Evolutionary conservation across 192 early-diverging fungal species (phyloP).

Genomic region (Funneliformis mosseae): DNA sequence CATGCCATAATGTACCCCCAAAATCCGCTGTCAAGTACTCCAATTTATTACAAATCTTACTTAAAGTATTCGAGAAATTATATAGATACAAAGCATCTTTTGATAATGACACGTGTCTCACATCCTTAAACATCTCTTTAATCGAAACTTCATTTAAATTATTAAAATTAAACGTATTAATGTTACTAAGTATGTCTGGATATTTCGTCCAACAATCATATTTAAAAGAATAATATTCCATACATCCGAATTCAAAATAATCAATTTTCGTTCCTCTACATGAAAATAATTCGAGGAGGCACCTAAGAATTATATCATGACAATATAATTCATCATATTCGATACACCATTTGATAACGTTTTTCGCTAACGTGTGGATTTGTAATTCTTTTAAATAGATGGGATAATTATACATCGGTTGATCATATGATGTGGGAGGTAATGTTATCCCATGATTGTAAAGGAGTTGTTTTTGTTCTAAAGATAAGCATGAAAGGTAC

Average conservation of each 20-base stretch:
- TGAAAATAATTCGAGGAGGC: not conserved
- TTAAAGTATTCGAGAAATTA: not conserved
- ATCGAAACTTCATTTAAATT: not conserved
- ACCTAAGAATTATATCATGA: not conserved
- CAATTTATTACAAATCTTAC: not conserved
- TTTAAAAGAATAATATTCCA: not conserved
- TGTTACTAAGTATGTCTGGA: not conserved
- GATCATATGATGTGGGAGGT: not conserved
- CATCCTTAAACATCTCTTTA: not conserved
- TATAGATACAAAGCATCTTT: not conserved
- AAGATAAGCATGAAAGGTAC: not conserved
- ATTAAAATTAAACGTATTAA: not conserved
- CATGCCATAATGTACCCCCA: not conserved
- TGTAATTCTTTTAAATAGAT: not conserved
- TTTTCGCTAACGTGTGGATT: not conserved
- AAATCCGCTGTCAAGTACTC: not conserved
- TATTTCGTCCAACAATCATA: not conserved
- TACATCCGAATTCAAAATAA: not conserved
- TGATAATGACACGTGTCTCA: not conserved
- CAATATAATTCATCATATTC: not conserved
- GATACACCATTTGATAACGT: not conserved
- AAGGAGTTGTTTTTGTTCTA: not conserved
- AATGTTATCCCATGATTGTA: not conserved
- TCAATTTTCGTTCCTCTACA: not conserved
- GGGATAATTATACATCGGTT: not conserved